Evolutionary conservation across 108 stramenopile species (phyloP).

Genomic region (Stephanodiscus triporus): DNA sequence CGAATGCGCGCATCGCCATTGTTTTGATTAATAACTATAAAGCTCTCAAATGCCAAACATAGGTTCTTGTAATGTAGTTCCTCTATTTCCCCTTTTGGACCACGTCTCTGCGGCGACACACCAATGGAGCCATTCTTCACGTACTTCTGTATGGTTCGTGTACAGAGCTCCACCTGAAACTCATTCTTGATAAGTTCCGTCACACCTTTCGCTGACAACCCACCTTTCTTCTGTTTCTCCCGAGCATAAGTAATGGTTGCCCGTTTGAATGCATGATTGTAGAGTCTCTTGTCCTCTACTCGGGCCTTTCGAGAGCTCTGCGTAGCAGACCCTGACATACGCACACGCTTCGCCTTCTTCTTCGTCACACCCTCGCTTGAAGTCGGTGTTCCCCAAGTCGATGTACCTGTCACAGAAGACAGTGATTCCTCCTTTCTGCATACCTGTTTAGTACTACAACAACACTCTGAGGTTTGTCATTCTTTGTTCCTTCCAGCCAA

Average conservation of each 20-base stretch:
- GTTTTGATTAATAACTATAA: constrained; percentile 1
- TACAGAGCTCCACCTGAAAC: not conserved
- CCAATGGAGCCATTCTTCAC: not conserved
- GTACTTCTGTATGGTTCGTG: not conserved
- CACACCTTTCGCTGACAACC: not conserved
- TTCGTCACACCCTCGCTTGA: not conserved
- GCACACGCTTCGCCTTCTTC: not conserved
- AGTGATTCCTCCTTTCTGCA: no score
- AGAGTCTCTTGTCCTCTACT: not conserved
- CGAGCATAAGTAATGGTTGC: not conserved
- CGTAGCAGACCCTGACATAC: not conserved
- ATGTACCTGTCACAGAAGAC: not conserved
- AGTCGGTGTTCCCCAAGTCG: not conserved
- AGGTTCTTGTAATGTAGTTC: not conserved
- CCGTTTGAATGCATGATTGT: not conserved
- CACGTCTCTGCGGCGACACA: not conserved
- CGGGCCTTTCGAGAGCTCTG: not conserved
- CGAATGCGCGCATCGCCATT: no score
- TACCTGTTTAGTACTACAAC: not conserved
- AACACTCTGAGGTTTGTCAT: not conserved
- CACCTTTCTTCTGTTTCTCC: not conserved
- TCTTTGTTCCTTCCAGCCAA: not conserved
- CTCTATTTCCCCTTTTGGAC: not conserved
- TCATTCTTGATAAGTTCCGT: not conserved
- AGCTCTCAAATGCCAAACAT: not conserved